Evolutionary conservation across 306 rosid genomes (phyloP), one percentile per base, ranked within the genome.

Genomic region (Lupinus albus): DNA sequence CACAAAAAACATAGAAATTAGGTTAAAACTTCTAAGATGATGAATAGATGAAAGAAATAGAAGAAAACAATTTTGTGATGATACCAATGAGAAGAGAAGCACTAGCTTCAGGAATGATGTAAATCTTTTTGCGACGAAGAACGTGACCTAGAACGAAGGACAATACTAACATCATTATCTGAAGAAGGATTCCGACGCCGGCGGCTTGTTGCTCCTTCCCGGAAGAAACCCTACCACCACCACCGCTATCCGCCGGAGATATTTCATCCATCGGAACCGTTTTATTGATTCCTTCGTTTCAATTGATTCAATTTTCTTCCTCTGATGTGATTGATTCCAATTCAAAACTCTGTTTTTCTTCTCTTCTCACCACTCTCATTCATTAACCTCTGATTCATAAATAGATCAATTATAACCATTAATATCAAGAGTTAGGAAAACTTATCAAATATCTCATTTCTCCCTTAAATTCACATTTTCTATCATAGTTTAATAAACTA

Each of bases 161-260:
- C 61, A 93, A 67, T 14, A 93, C 99, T 18, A 93, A 81, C 99
- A 93, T 93, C 99, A 93, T 93, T 89, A 93, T 93, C 92, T 93
- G 99, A 18, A 93, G 97, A 59, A 93, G 99, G 63, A 93, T 90
- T 75, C 99, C 99, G 32, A 93, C 94, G 28, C 99, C 99, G 72
- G 99, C 99, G 20, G 99, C 99, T 75, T 93, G 99, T 70, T 93
- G 99, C 38, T 90, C 99, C 83, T 90, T 86, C 39, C 94, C 97
- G 51, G 97, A 90, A 38, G 86, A 10, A 39, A 39, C 45, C 45
- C 11, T 39, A 4, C 12, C 62, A 30, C 60, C 79, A 3, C 72
- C 81, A 17, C 72, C 81, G 15, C 75, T 60, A 51, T 84, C 89
- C 45, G 90, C 84, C 81, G 92, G 97, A 38, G 95, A 92, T 68